A percentile compares a stretch with the other conserved stretches of the same genome.
phyloP scores from a whole-genome alignment of 2,329 filamentous ascomycete species.

The Dactylonectria estremocensis region DNA sequence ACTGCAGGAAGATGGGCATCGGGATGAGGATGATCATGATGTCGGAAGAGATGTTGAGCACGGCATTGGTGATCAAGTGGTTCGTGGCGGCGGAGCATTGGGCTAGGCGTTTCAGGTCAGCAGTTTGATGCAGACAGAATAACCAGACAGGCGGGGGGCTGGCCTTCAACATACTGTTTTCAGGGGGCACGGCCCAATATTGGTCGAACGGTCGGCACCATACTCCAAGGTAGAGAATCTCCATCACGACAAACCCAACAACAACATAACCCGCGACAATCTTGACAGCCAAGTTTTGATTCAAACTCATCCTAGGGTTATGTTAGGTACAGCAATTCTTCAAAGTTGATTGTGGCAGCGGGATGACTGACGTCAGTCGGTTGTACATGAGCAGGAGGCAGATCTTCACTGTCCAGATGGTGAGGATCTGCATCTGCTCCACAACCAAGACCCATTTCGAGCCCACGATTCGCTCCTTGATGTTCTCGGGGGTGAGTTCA shows the following conservation, averaged over 20 bases:
- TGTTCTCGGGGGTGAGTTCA: conserved; percentile 61
- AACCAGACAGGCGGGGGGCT: too few species aligned
- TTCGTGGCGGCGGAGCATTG: too few species aligned
- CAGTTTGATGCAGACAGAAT: too few species aligned
- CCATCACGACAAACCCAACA: conserved; percentile 64
- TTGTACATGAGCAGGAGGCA: conserved; percentile 72
- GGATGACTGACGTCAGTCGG: too few species aligned
- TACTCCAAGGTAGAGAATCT: conserved; percentile 64
- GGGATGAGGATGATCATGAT: conserved; percentile 71
- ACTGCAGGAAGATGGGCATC: conserved; percentile 65
- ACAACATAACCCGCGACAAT: conserved; percentile 63
- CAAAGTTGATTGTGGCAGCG: too few species aligned
- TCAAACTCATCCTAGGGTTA: conserved; percentile 62
- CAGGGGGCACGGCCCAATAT: conserved; percentile 71
- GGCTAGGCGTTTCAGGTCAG: too few species aligned
- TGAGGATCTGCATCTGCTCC: conserved; percentile 74
- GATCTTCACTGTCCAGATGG: conserved; percentile 70
- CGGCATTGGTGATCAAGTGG: conserved; percentile 70
- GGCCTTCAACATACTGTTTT: conserved; percentile 57
- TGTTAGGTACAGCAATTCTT: too few species aligned
- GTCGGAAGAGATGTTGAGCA: conserved; percentile 72
- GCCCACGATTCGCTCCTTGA: conserved; percentile 61
- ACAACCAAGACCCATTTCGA: conserved; percentile 75
- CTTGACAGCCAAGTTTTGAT: conserved; percentile 64
- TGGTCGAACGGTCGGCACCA: conserved; percentile 71